A percentile compares a stretch with the other conserved stretches of the same genome.
Evolutionary conservation across 2,329 filamentous ascomycete genomes (phyloP).

Genomic region (Dryadomyces sulphureus): DNA sequence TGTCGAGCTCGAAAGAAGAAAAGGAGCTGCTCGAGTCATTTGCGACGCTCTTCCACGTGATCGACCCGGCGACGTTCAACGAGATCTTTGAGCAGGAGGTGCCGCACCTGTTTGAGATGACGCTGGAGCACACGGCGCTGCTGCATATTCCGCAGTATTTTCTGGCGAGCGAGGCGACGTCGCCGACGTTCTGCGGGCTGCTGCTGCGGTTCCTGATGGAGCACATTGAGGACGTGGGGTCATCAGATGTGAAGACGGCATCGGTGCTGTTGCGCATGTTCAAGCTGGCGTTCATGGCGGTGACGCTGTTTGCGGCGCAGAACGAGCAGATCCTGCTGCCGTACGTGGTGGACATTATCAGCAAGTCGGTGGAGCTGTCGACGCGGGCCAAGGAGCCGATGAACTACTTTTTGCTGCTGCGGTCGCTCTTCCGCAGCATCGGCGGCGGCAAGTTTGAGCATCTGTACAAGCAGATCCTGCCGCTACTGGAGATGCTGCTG

Average conservation of each 20-base stretch:
- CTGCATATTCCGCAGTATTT: slow-evolving; percentile 97
- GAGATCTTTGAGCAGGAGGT: slow-evolving; percentile 98
- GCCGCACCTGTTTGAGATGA: slow-evolving; percentile 90
- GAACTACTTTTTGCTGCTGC: slow-evolving; percentile 91
- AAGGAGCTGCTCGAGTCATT: slow-evolving; percentile 96
- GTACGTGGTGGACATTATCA: slow-evolving; percentile 94
- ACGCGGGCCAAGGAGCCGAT: slow-evolving; percentile 94
- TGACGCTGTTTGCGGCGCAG: slow-evolving; percentile 84
- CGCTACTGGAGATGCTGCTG: slow-evolving; percentile 89
- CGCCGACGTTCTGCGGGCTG: slow-evolving; percentile 96
- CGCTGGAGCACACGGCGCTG: slow-evolving; percentile 88
- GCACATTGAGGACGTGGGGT: slow-evolving; percentile 87
- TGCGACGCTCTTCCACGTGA: slow-evolving; percentile 94
- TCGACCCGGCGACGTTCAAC: slow-evolving; percentile 95
- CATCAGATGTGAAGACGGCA: slow-evolving; percentile 79
- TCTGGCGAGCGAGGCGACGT: slow-evolving; percentile 95
- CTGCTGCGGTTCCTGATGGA: slow-evolving; percentile 95
- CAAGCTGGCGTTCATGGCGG: slow-evolving; percentile 98
- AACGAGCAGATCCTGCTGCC: slow-evolving; percentile 93
- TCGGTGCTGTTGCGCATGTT: slow-evolving; percentile 88
- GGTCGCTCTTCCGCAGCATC: slow-evolving; percentile 90
- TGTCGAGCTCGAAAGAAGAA: slow-evolving; percentile 87
- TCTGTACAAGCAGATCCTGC: slow-evolving; percentile 94
- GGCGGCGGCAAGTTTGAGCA: slow-evolving; percentile 95
- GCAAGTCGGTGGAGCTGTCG: slow-evolving; percentile 89